Percentiles rank a stretch among this genome's conserved stretches.
phyloP scores from a whole-genome alignment of 805 yeast species.

The Sporopachydermia lactativora region DNA sequence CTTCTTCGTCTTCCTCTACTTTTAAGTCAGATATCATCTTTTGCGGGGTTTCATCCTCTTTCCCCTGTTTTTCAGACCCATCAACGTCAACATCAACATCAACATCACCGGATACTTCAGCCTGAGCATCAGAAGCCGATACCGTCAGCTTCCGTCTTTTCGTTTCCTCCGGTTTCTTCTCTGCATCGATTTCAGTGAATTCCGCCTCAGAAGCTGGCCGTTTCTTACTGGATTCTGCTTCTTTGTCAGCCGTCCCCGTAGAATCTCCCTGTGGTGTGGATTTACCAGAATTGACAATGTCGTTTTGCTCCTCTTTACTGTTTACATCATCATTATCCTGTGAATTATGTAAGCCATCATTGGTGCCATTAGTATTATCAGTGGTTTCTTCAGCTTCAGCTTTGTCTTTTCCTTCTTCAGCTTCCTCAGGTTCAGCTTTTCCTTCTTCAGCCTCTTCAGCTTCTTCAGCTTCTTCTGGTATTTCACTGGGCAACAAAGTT shows the following conservation, averaged over 20 bases:
- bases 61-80: background rate
- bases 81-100: constrained; percentile 3
- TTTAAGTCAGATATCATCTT: too few species aligned
- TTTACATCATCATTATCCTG: constrained; percentile 1
- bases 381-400: constrained; percentile 11
- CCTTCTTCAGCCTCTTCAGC: constrained; percentile 13
- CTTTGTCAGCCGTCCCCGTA: constrained; percentile 7
- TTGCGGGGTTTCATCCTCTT: too few species aligned
- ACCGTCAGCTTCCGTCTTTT: constrained; percentile 7
- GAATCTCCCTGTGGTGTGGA: too few species aligned
- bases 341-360: constrained; percentile 2
- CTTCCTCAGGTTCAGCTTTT: constrained; percentile 14
- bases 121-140: constrained; percentile 9
- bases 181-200: constrained; percentile 6
- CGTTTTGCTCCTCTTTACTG: constrained; percentile 4
- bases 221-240: constrained; percentile 3
- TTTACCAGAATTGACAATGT: too few species aligned
- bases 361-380: constrained; percentile 12
- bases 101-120: constrained; percentile 7
- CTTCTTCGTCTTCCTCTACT: too few species aligned
- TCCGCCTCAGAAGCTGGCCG: constrained; percentile 3
- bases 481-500: constrained; percentile 2
- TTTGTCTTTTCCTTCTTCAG: constrained; percentile 13
- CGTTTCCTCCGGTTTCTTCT: constrained; percentile 10
- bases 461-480: constrained; percentile 7